Evolutionary conservation across 192 early-diverging fungal genomes (phyloP).

Genomic region (Mortierella antarctica): DNA sequence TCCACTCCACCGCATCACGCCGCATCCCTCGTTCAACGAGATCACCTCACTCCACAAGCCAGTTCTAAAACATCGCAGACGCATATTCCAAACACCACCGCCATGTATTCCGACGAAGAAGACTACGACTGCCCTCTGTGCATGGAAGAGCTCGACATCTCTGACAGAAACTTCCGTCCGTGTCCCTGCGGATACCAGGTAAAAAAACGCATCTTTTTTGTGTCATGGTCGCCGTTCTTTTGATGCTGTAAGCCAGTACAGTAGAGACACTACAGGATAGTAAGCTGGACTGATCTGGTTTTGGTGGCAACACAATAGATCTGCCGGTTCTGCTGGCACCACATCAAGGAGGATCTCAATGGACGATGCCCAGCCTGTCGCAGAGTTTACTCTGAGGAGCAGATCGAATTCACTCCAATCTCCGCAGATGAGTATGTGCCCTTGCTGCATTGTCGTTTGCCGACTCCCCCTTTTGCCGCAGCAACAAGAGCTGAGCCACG

Average conservation of each 20-base stretch:
- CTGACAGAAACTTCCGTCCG: slow-evolving; percentile 96
- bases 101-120: slow-evolving; percentile 78
- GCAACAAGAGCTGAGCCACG: no score
- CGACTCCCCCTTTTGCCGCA: no score
- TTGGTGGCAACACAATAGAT: slow-evolving; percentile 70
- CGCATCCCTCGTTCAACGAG: no score
- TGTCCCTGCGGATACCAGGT: slow-evolving; percentile 99
- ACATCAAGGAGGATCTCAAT: slow-evolving; percentile 94
- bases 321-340: slow-evolving; percentile 99
- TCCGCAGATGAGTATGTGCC: slow-evolving; percentile 88
- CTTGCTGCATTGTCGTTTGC: slow-evolving; percentile 1
- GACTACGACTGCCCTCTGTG: slow-evolving; percentile 98
- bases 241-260: no score
- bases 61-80: no score
- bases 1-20: no score
- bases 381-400: slow-evolving; percentile 89
- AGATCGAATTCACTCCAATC: slow-evolving; percentile 87
- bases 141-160: slow-evolving; percentile 98
- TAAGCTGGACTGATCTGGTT: slow-evolving; percentile 3
- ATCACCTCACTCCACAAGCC: no score
- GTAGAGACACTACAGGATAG: background rate
- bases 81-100: background rate
- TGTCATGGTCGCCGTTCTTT: background rate
- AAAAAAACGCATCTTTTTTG: slow-evolving; percentile 20
- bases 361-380: slow-evolving; percentile 96